phyloP scores from a whole-genome alignment of 148 eudicot species.

The Beta vulgaris region DNA sequence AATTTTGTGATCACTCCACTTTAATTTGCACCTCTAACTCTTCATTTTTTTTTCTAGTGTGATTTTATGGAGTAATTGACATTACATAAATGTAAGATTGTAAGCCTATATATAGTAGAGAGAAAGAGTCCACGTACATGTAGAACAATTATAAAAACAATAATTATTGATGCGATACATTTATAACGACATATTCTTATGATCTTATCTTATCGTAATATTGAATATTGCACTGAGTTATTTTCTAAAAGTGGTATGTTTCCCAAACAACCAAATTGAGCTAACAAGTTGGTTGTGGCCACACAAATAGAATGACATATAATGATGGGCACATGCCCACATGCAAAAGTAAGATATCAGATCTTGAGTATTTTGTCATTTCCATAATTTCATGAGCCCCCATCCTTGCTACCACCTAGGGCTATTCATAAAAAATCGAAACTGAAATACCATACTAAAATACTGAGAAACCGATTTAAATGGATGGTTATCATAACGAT shows the following conservation, averaged over 20 bases:
- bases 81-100: not conserved
- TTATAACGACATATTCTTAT: constrained; percentile 22
- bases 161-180: not conserved
- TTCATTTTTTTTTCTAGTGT: not conserved
- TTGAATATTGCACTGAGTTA: not conserved
- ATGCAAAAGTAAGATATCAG: constrained; percentile 6
- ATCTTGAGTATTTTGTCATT: too few relatives aligned
- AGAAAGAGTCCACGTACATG: not conserved
- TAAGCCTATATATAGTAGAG: constrained; percentile 15
- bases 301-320: not conserved
- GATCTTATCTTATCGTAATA: constrained; percentile 25
- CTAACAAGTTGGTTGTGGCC: constrained; percentile 5
- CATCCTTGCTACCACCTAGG: too few relatives aligned
- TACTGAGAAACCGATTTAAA: too few relatives aligned
- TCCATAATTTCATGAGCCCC: too few relatives aligned
- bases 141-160: not conserved
- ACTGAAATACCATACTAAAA: too few relatives aligned
- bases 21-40: not conserved
- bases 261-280: constrained; percentile 14
- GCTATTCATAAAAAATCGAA: too few relatives aligned
- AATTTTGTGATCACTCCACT: not conserved
- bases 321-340: constrained; percentile 11
- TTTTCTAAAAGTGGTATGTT: constrained; percentile 22
- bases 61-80: not conserved
- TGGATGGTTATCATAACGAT: too few relatives aligned